These are phyloP conservation scores for Solanum clarkiae DNA, from an alignment of 257 asterid species.

Conservation along the genomic window DNA sequence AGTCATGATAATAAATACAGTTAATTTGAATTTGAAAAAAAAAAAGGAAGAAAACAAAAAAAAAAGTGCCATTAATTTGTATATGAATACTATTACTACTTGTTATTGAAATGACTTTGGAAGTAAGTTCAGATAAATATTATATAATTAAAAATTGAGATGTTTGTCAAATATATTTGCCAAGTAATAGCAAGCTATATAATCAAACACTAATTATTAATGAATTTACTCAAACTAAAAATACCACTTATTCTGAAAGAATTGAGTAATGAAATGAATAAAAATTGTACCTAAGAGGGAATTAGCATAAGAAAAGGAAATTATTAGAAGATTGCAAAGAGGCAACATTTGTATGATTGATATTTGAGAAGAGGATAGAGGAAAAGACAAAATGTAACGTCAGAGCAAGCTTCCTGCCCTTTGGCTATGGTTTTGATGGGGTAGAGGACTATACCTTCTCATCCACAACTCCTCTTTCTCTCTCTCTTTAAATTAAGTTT, in stretches of 20 bases:
- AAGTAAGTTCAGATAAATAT: too few species aligned
- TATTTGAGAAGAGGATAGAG: constrained; percentile 32
- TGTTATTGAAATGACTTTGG: too few species aligned
- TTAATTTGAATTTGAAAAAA: too few species aligned
- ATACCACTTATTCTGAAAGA: background rate
- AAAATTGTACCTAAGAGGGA: background rate
- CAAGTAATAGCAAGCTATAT: too few species aligned
- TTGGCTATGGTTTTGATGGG: constrained; percentile 42
- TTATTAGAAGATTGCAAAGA: background rate
- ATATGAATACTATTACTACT: too few species aligned
- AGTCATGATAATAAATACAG: too few species aligned
- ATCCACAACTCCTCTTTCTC: constrained; percentile 45
- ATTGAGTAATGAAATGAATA: background rate
- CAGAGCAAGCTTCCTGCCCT: constrained; percentile 41
- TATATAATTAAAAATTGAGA: too few species aligned
- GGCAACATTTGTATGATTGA: constrained; percentile 26
- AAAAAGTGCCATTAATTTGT: too few species aligned
- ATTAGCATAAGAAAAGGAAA: background rate
- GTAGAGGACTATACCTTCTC: constrained; percentile 42
- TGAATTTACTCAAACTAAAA: background rate
- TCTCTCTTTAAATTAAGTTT: constrained; percentile 4
- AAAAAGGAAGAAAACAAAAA: too few species aligned
- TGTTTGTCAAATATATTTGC: too few species aligned
- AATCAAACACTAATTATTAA: too few species aligned
- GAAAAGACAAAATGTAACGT: constrained; percentile 71